These are phyloP conservation scores for Fraxinus excelsior DNA, from an alignment of 257 asterid species.

Conservation along the genomic window DNA sequence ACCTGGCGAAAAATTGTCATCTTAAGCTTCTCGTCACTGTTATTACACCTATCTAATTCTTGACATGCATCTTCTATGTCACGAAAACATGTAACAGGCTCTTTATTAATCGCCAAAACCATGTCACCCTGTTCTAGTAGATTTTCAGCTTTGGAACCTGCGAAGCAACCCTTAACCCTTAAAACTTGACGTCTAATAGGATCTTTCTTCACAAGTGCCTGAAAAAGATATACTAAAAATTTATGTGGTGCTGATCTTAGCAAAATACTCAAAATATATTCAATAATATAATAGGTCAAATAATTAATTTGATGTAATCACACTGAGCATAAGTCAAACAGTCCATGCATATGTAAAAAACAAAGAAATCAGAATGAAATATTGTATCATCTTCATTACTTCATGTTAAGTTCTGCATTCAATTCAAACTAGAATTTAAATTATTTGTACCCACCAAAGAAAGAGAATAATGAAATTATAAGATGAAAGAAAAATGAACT, in stretches of 20 bases:
- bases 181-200: conserved; percentile 89
- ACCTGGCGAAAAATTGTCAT: conserved; percentile 97
- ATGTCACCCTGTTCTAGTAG: conserved; percentile 85
- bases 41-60: conserved; percentile 53
- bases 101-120: conserved; percentile 89
- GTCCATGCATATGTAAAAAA: not conserved
- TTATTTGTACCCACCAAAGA: conserved; percentile 3
- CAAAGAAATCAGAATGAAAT: not conserved
- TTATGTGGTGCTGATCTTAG: not conserved
- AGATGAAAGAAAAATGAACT: conserved; percentile 15
- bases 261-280: not conserved
- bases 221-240: conserved; percentile 26
- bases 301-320: not conserved
- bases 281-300: not conserved
- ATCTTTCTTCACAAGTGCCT: conserved; percentile 88
- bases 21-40: conserved; percentile 54
- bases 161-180: conserved; percentile 92
- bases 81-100: conserved; percentile 86
- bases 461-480: conserved; percentile 1
- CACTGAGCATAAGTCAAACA: not conserved
- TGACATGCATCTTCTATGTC: conserved; percentile 93
- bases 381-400: not conserved
- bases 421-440: not conserved
- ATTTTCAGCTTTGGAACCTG: conserved; percentile 89
- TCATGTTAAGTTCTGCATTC: not conserved